phyloP scores from a whole-genome alignment of 176 grass and related monocot species.

The Carex kokanica region DNA sequence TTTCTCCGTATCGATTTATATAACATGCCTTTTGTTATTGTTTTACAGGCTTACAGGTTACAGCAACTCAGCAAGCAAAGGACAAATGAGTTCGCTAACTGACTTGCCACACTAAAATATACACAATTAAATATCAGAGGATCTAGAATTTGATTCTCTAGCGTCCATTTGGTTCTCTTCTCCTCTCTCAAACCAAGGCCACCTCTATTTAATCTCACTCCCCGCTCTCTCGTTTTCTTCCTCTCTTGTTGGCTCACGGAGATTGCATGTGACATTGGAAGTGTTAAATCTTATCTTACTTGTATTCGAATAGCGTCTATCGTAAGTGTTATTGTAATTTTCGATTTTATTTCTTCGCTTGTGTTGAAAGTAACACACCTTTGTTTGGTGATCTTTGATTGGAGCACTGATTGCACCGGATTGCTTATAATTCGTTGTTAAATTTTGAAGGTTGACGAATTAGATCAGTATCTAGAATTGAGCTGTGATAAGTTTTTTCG shows the following conservation, averaged over 20 bases:
- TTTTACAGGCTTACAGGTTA: too few relatives aligned
- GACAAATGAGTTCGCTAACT: neutral
- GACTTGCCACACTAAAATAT: neutral
- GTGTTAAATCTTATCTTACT: neutral
- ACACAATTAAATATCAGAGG: neutral
- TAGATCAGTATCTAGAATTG: neutral
- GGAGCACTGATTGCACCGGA: neutral
- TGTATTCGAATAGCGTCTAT: constrained; percentile 13
- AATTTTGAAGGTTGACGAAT: neutral
- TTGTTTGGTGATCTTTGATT: neutral
- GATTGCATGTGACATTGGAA: constrained; percentile 15
- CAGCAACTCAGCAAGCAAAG: neutral
- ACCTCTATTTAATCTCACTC: constrained; percentile 25
- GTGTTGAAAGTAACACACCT: neutral
- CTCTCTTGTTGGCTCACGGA: neutral
- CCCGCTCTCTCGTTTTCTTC: neutral
- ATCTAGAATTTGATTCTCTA: neutral
- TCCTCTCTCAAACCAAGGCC: neutral
- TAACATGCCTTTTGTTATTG: neutral
- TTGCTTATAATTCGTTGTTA: neutral
- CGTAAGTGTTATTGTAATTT: constrained; percentile 12
- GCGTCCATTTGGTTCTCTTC: neutral
- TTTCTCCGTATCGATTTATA: neutral
- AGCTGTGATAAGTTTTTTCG: neutral
- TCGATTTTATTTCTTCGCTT: neutral